Percentiles rank a stretch among this genome's conserved stretches.
phyloP scores from a whole-genome alignment of 2,329 filamentous ascomycete species.

The Xylariomycetidae sp. region DNA sequence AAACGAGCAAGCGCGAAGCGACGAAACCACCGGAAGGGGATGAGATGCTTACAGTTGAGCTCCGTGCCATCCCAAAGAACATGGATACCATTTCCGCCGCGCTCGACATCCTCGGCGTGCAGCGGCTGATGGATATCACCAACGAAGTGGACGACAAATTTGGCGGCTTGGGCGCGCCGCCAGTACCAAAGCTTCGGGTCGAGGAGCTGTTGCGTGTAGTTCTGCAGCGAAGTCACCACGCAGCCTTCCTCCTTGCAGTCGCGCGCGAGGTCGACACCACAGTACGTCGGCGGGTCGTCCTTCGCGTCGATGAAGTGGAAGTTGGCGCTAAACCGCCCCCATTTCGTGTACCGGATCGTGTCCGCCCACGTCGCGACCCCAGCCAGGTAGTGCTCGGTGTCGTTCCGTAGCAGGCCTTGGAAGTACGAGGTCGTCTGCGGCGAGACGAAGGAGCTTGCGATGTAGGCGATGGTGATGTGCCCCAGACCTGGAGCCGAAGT shows the following conservation, averaged over 20 bases:
- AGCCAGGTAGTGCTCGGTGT: constrained; percentile 53
- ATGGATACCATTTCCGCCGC: constrained; percentile 62
- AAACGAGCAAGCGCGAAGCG: too few species aligned
- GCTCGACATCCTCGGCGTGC: constrained; percentile 56
- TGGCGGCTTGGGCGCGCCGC: constrained; percentile 53
- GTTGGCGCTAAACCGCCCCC: constrained; percentile 53
- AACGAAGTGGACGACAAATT: constrained; percentile 63
- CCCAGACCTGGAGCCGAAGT: constrained; percentile 49
- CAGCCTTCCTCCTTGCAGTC: constrained; percentile 60
- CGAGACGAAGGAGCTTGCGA: constrained; percentile 55
- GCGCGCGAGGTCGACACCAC: constrained; percentile 53
- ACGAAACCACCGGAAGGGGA: too few species aligned
- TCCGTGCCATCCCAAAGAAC: constrained; percentile 53
- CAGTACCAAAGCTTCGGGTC: constrained; percentile 40
- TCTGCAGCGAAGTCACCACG: constrained; percentile 54
- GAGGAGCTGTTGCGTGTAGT: constrained; percentile 52
- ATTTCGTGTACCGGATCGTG: constrained; percentile 57
- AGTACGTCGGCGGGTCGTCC: constrained; percentile 52
- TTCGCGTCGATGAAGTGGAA: constrained; percentile 68
- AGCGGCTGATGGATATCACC: constrained; percentile 66
- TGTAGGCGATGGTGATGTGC: constrained; percentile 59
- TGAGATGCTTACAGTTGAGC: constrained; percentile 48
- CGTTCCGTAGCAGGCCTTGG: constrained; percentile 49
- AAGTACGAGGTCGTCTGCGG: constrained; percentile 50
- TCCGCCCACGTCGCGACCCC: constrained; percentile 63